These are phyloP conservation scores for Vinca major DNA, from an alignment of 305 asterid genomes.

Conservation along the genomic window DNA sequence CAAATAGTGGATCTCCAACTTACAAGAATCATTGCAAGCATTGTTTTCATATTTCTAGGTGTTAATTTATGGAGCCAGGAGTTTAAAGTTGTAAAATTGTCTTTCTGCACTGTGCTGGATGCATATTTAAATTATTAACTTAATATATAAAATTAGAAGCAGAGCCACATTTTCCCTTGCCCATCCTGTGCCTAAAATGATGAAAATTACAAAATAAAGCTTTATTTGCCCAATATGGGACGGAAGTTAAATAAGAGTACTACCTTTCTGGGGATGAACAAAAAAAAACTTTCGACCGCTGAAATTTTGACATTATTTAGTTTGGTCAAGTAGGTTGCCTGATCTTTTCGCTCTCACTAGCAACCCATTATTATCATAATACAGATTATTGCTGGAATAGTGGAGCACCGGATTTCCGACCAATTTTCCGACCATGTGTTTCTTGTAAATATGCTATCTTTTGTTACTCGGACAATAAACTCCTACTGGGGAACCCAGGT, in stretches of 20 bases:
- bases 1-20: neutral
- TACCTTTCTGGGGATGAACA: neutral
- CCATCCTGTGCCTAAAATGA: neutral
- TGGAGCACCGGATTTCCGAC: slow-evolving; percentile 88
- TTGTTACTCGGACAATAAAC: slow-evolving; percentile 75
- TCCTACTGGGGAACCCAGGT: slow-evolving; percentile 98
- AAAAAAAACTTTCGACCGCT: neutral
- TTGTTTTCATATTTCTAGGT: neutral
- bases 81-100: neutral
- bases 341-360: neutral
- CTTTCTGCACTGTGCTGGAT: neutral
- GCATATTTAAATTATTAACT: neutral
- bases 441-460: slow-evolving; percentile 68
- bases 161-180: slow-evolving; percentile 1
- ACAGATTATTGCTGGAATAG: slow-evolving; percentile 85
- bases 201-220: neutral
- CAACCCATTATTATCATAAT: neutral
- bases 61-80: neutral
- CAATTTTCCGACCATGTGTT: slow-evolving; percentile 54
- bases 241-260: neutral
- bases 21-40: neutral
- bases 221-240: neutral
- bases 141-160: neutral
- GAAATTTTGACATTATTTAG: neutral
- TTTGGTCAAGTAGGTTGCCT: neutral